A percentile compares a stretch with the other conserved stretches of the same genome.
These are phyloP conservation scores for Barbatosphaeria neglecta DNA, from an alignment of 495 filamentous ascomycete species.

Conservation along the genomic window DNA sequence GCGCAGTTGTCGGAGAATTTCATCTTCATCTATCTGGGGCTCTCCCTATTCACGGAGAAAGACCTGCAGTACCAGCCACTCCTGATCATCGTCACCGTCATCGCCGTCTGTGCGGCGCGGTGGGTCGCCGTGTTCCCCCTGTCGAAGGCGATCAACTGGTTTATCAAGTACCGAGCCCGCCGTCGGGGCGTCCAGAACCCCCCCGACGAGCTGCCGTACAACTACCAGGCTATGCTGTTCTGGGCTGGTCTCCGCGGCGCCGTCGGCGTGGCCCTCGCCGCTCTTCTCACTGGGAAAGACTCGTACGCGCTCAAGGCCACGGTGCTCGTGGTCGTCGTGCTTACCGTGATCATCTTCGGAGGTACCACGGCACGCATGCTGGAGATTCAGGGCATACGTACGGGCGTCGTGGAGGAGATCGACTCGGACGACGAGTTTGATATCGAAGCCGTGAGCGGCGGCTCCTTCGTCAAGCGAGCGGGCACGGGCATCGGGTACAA, in stretches of 20 bases:
- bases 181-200: conserved; percentile 60
- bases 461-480: conserved; percentile 64
- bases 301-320: conserved; percentile 73
- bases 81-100: conserved; percentile 84
- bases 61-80: conserved; percentile 83
- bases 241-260: conserved; percentile 95
- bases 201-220: conserved; percentile 80
- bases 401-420: conserved; percentile 89
- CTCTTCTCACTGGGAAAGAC: conserved; percentile 68
- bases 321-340: conserved; percentile 89
- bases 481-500: conserved; percentile 60
- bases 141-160: conserved; percentile 82
- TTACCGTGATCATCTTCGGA: conserved; percentile 97
- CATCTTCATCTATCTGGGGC: conserved; percentile 95
- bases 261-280: conserved; percentile 92
- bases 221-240: conserved; percentile 94
- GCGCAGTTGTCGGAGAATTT: conserved; percentile 97
- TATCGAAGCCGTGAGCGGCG: conserved; percentile 68
- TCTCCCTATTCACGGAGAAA: conserved; percentile 85
- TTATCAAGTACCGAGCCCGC: conserved; percentile 80
- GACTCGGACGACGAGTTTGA: conserved; percentile 98
- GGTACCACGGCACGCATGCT: conserved; percentile 98
- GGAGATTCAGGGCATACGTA: conserved; percentile 87
- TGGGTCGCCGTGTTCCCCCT: conserved; percentile 93
- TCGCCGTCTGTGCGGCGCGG: conserved; percentile 83